Evolutionary conservation across 2,329 filamentous ascomycete genomes (phyloP).

Genomic region (Diaporthe sp.): DNA sequence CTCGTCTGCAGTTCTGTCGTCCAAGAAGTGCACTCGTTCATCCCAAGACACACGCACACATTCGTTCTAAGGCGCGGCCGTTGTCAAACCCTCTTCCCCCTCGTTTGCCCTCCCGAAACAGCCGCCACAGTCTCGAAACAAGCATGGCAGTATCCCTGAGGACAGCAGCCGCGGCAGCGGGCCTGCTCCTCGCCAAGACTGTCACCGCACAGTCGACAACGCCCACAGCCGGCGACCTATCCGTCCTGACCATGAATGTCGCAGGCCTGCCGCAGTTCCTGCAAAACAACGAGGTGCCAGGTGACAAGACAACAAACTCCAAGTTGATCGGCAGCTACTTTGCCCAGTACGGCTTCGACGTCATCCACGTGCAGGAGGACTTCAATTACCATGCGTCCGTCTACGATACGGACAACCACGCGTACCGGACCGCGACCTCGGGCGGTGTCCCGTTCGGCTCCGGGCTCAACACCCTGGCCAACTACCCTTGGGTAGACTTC

Average conservation of each 20-base stretch:
- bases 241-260: conserved; percentile 69
- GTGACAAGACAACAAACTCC: conserved; percentile 72
- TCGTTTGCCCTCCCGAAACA: not conserved
- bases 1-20: not conserved
- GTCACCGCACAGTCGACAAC: conserved; percentile 10
- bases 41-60: conserved; percentile 1
- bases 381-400: conserved; percentile 77
- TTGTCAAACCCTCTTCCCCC: not conserved
- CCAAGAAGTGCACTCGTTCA: conserved; percentile 5
- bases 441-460: conserved; percentile 75
- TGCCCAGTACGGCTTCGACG: conserved; percentile 68
- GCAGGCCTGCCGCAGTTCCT: conserved; percentile 70
- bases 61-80: not conserved
- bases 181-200: conserved; percentile 29
- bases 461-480: conserved; percentile 75
- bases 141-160: conserved; percentile 16
- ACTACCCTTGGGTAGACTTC: conserved; percentile 69
- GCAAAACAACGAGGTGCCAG: conserved; percentile 71
- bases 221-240: conserved; percentile 56
- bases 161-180: conserved; percentile 28
- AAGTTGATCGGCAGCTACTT: conserved; percentile 69
- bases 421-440: conserved; percentile 73
- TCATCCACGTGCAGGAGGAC: conserved; percentile 77
- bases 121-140: not conserved
- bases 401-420: conserved; percentile 71